Evolutionary conservation across 2,329 filamentous ascomycete genomes (phyloP).

Genomic region (Aspergillus nomiae): DNA sequence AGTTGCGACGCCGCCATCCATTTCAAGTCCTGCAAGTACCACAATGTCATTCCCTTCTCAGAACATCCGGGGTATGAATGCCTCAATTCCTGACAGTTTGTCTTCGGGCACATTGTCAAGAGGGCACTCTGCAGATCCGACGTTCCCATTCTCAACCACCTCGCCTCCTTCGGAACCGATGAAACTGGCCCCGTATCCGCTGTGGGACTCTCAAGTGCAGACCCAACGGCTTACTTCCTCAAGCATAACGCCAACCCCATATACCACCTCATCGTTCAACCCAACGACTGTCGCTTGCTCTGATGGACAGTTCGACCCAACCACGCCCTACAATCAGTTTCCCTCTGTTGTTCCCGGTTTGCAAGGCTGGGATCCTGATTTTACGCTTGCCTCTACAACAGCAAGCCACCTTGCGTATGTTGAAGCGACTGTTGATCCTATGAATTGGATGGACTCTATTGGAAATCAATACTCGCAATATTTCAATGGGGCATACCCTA

Average conservation of each 20-base stretch:
- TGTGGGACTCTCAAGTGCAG: conserved; percentile 20
- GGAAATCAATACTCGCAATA: conserved; percentile 52
- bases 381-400: conserved; percentile 40
- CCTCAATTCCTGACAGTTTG: conserved; percentile 30
- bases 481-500: conserved; percentile 48
- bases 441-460: conserved; percentile 46
- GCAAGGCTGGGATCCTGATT: conserved; percentile 46
- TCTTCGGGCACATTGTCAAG: conserved; percentile 37
- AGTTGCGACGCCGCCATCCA: conserved; percentile 40
- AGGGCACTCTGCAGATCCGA: conserved; percentile 37
- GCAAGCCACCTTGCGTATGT: conserved; percentile 38
- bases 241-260: conserved; percentile 20
- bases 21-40: conserved; percentile 45
- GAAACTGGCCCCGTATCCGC: conserved; percentile 22
- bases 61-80: conserved; percentile 29
- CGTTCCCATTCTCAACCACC: conserved; percentile 25
- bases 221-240: conserved; percentile 13
- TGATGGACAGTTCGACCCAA: conserved; percentile 37
- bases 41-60: conserved; percentile 40
- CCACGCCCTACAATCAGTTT: conserved; percentile 42
- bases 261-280: conserved; percentile 24
- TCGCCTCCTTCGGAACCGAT: conserved; percentile 23
- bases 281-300: conserved; percentile 24
- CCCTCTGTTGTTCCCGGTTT: conserved; percentile 43
- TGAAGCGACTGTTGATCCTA: conserved; percentile 39